These are phyloP conservation scores for Aspergillus fumigatus DNA, from an alignment of 2,329 filamentous ascomycete species.

Conservation along the genomic window DNA sequence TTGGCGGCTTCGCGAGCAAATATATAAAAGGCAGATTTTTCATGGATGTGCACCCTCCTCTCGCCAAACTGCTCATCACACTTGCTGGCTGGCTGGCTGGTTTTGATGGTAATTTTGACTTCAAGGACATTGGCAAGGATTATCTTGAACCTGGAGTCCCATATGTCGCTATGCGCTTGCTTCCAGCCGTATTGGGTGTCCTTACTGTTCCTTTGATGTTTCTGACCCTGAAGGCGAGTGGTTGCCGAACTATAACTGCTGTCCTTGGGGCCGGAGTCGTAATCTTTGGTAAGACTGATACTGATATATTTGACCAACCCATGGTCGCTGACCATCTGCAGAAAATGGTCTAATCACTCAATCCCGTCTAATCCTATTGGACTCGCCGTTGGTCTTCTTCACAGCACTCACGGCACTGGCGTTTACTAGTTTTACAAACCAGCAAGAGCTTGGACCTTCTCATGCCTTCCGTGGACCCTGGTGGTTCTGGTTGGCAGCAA, in stretches of 20 bases:
- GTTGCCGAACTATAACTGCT: constrained; percentile 82
- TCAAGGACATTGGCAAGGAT: constrained; percentile 99
- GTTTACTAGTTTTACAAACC: constrained; percentile 92
- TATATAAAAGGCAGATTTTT: constrained; percentile 99
- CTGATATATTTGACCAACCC: not conserved
- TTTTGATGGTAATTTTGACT: constrained; percentile 93
- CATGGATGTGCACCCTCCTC: constrained; percentile 98
- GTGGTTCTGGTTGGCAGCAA: constrained; percentile 96
- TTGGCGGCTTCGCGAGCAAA: constrained; percentile 95
- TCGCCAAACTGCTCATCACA: constrained; percentile 95
- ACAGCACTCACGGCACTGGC: constrained; percentile 87
- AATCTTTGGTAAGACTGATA: constrained; percentile 69
- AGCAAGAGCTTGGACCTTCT: constrained; percentile 85
- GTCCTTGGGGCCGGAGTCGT: constrained; percentile 78
- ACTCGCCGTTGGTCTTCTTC: constrained; percentile 89
- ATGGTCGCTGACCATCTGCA: constrained; percentile 34
- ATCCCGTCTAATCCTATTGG: constrained; percentile 89
- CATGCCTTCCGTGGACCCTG: constrained; percentile 85
- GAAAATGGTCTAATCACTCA: constrained; percentile 96
- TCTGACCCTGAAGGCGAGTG: constrained; percentile 83
- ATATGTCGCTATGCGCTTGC: constrained; percentile 94
- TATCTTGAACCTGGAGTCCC: constrained; percentile 92
- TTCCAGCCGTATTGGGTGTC: constrained; percentile 85
- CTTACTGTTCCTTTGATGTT: constrained; percentile 89
- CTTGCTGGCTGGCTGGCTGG: constrained; percentile 91